Base-by-base conservation (phyloP, 306 rosid genomes). In the Lablab purpureus region DNA sequence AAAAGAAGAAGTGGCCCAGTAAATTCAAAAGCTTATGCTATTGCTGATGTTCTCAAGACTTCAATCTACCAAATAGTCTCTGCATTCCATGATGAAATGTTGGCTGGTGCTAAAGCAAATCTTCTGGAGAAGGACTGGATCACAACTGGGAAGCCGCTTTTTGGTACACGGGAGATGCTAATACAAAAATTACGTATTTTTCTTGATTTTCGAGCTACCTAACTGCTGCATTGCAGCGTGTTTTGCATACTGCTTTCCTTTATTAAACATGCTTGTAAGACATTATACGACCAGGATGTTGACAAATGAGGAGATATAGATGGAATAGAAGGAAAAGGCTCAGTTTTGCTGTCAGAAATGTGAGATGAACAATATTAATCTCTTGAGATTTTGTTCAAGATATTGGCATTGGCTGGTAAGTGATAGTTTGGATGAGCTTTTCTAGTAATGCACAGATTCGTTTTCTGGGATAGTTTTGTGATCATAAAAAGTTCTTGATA, bases 41-140 rank as follows among this genome's bases (percentile, higher is more conserved):
- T 89, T 76, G 92, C 98, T 50, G 98, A 96, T 68, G 91, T 88
- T 80, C 88, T 93, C 77, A 93, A 83, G 87, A 88, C 78, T 58
- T 90, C 98, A 5, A 88, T 93, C 81, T 96, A 96, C 86, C 90
- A 83, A 37, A 75, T 96, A 37, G 98, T 93, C 63, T 86, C 94
- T 50, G 82, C 94, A 71, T 96, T 90, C 84, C 91, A 96, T 25
- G 90, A 84, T 55, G 98, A 93, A 76, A 96, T 93, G 97, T 73
- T 80, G 81, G 85, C 88, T 68, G 88, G 98, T 77, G 91, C 94
- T 51, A 92, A 92, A 82, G 83, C 86, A 23, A 93, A 91, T 46
- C 77, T 87, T 72, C 91, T 92, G 14, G 99, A 95, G 83, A 95
- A 91, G 81, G 93, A 95, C 66, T 96, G 99, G 99, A 55, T 91